These are phyloP conservation scores for Nectriaceae sp. DNA, from an alignment of 2,329 filamentous ascomycete species.

Conservation along the genomic window DNA sequence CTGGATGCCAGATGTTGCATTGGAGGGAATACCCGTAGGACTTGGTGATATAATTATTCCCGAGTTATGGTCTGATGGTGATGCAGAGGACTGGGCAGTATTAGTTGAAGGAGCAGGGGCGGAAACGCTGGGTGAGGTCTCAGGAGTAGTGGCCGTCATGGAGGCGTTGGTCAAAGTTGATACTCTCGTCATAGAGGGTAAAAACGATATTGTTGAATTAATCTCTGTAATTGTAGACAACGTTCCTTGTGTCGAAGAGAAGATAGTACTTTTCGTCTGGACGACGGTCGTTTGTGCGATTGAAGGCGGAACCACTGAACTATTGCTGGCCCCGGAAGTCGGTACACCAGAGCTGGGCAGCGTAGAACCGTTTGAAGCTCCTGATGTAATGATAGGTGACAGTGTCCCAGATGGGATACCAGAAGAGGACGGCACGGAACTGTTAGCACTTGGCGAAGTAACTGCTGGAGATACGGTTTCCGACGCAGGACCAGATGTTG, in stretches of 20 bases:
- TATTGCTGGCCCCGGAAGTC: not conserved
- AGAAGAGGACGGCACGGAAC: not conserved
- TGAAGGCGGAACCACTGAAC: not conserved
- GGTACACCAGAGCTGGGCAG: not conserved
- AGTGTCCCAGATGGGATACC: not conserved
- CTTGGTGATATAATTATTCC: constrained; percentile 6
- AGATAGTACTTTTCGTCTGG: too few relatives aligned
- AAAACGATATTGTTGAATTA: not conserved
- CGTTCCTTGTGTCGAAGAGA: not conserved
- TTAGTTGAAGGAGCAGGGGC: too few relatives aligned
- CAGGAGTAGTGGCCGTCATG: too few relatives aligned
- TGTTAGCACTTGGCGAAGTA: not conserved
- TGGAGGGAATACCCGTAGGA: constrained; percentile 12
- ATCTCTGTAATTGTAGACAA: not conserved
- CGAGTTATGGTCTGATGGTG: too few relatives aligned
- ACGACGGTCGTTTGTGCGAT: too few relatives aligned
- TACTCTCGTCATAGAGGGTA: not conserved
- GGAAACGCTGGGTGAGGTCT: too few relatives aligned
- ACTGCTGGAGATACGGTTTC: not conserved
- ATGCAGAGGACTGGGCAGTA: too few relatives aligned
- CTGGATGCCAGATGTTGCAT: constrained; percentile 4
- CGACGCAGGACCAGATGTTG: not conserved
- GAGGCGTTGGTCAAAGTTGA: too few relatives aligned
- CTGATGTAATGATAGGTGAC: not conserved
- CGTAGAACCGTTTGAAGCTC: not conserved